Base-by-base conservation (phyloP, 768 basidiomycete genomes). In the Phallus indusiatus region DNA sequence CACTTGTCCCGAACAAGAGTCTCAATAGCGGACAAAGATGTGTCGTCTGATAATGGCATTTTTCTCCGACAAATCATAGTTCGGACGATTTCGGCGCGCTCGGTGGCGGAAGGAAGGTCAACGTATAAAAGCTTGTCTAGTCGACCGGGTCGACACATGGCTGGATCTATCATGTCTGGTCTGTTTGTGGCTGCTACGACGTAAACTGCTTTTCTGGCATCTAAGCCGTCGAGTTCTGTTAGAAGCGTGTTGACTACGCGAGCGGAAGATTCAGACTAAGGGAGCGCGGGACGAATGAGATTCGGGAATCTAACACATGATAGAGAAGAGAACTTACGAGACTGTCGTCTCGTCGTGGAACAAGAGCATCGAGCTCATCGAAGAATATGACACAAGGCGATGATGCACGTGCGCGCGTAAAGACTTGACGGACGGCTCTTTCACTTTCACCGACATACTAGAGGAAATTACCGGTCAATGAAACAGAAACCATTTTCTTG, bases 361-460 rank as follows among this genome's bases (percentile, higher is more conserved):
- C 94, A 16, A 95, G 78, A 0, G 94, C 93, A 63, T 96, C 93
- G 17, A 95, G 77, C 70, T 96, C 94, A 66, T 96, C 94, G 67
- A 95, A 96, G 74, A 95, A 96, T 61, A 96, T 88, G 51, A 96
- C 86, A 63, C 94, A 96, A 1, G 95, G 95, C 1, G 91, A 84
- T 0, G 94, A 96, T 0, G 94, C 94, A 3, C 93, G 80, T 1
- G 95, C 95, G 16, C 95, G 81, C 0, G 90, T 86, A 71, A 99
- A 99, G 0, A 97, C 90, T 68, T 95, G 93, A 49, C 95, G 75
- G 0, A 99, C 92, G 0, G 95, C 95, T 22, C 91, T 76, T 69
- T 98, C 95, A 69, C 93, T 95, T 74, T 99, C 95, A 14, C 95
- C 94, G 0, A 98, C 94, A 65, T 98, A 98, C 91, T 96, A 5